Evolutionary conservation across 2,329 filamentous ascomycete genomes (phyloP).

Genomic region (Amphichorda felina): DNA sequence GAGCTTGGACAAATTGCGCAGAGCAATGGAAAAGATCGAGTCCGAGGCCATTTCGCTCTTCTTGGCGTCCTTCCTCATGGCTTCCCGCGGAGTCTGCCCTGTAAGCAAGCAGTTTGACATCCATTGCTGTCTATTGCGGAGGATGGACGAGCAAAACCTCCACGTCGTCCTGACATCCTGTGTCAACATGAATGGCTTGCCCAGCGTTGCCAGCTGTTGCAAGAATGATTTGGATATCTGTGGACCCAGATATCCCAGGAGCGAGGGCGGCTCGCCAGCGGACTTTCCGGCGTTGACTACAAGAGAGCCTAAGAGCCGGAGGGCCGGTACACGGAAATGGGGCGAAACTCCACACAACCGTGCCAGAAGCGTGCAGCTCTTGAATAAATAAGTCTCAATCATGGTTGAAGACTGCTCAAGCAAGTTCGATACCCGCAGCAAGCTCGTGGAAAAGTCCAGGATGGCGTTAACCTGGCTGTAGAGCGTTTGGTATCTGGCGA

Average conservation of each 20-base stretch:
- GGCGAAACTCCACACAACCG: slow-evolving; percentile 63
- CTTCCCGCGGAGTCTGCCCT: slow-evolving; percentile 70
- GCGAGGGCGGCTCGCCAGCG: slow-evolving; percentile 71
- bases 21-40: slow-evolving; percentile 63
- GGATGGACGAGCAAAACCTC: slow-evolving; percentile 75
- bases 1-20: slow-evolving; percentile 58
- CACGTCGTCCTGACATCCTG: slow-evolving; percentile 60
- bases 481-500: slow-evolving; percentile 39
- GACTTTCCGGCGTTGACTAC: slow-evolving; percentile 57
- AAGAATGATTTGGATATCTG: slow-evolving; percentile 78
- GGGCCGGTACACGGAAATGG: slow-evolving; percentile 50
- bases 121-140: slow-evolving; percentile 89
- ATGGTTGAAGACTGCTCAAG: slow-evolving; percentile 50
- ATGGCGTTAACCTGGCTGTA: slow-evolving; percentile 52
- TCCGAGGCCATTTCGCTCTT: slow-evolving; percentile 35
- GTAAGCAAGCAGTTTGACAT: slow-evolving; percentile 89
- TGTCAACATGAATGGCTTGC: slow-evolving; percentile 59
- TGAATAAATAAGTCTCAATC: slow-evolving; percentile 71
- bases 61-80: slow-evolving; percentile 45
- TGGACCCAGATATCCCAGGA: slow-evolving; percentile 81
- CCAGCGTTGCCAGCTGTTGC: slow-evolving; percentile 62
- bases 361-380: slow-evolving; percentile 63
- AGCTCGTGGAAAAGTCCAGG: slow-evolving; percentile 52
- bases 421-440: slow-evolving; percentile 59
- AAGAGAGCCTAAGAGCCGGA: slow-evolving; percentile 60